Evolutionary conservation across 495 filamentous ascomycete species (phyloP), one percentile per base, ranked within the genome.

Genomic region (Penicillium pulvis): DNA sequence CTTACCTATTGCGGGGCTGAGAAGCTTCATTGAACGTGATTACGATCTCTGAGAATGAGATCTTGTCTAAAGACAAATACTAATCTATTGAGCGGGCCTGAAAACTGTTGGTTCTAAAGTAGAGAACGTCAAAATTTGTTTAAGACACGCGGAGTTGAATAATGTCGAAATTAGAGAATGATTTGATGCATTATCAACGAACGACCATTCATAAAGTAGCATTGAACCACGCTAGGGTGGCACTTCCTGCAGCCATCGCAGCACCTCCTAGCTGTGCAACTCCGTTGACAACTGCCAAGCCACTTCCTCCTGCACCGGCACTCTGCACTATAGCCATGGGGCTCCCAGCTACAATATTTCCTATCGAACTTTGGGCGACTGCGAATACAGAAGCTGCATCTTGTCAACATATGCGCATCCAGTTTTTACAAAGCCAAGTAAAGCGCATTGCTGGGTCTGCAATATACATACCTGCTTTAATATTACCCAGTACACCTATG

Each of bases 241-340:
- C 17, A 8, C 43, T 26, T 20, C 53, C 53, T 19, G 36, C n/a
- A 16, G 53, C 24, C 53, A 48, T 48, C 17, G 44, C 43, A 47
- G 57, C 56, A 49, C 44, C 59, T 10, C 63, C 59, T 35, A 52
- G 35, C 33, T 66, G 63, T 31, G 50, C 46, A 55, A 42, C 51
- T 33, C 59, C 59, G 44, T 62, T 57, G 17, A 66, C 41, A 33
- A 62, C 44, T 1, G 55, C 59, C 7, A 57, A 42, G n/a, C 63
- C 63, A 28, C 49, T 58, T 19, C 63, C 63, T 31, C 56, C 63
- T 45, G 59, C 56, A 23, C 63, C 63, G 48, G 63, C 59, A 43
- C 63, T 66, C 57, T 66, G 59, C 36, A 33, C 49, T 39, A 56
- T 48, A 12, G 63, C 56, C 42, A 66, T 55, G 14, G 30, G 41